phyloP scores from a whole-genome alignment of 225 moss, liverwort and hornwort species.

The Sphagnum contortum region DNA sequence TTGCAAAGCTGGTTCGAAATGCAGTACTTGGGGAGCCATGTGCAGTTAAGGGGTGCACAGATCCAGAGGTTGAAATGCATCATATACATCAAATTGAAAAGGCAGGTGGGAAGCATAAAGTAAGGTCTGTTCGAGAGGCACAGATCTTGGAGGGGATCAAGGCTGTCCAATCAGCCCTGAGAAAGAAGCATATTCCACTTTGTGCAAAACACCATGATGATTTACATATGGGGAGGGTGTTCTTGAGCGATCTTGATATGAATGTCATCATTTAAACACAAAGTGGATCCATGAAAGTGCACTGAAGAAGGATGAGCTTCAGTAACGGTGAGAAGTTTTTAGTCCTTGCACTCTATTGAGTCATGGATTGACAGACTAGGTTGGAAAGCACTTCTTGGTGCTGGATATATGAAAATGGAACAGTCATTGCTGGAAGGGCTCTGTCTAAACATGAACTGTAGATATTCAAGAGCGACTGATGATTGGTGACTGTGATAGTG shows the following conservation, averaged over 20 bases:
- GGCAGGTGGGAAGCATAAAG: slow-evolving; percentile 44
- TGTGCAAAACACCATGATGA: slow-evolving; percentile 48
- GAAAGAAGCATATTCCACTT: slow-evolving; percentile 48
- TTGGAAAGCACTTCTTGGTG: too few species aligned
- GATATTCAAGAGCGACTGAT: too few species aligned
- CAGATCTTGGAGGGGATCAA: slow-evolving; percentile 47
- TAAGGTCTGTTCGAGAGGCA: slow-evolving; percentile 34
- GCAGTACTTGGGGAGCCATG: slow-evolving; percentile 30
- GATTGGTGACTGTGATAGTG: too few species aligned
- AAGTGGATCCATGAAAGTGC: too few species aligned
- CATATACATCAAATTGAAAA: slow-evolving; percentile 48
- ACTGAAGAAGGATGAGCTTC: too few species aligned
- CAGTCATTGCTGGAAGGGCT: too few species aligned
- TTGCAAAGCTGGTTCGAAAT: slow-evolving; percentile 34
- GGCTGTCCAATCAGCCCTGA: slow-evolving; percentile 32
- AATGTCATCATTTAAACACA: slow-evolving; percentile 25
- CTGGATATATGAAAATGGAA: too few species aligned
- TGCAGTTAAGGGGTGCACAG: slow-evolving; percentile 44
- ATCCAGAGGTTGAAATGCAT: slow-evolving; percentile 49
- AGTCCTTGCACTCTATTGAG: too few species aligned
- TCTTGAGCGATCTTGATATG: slow-evolving; percentile 48
- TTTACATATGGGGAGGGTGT: slow-evolving; percentile 39
- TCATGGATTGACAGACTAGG: too few species aligned
- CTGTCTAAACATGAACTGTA: too few species aligned
- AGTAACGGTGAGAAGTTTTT: too few species aligned